A percentile compares a stretch with the other conserved stretches of the same genome.
Conservation (phyloP, 2,329 filamentous ascomycete genomes). For the Tympanopsis confertula region DNA sequence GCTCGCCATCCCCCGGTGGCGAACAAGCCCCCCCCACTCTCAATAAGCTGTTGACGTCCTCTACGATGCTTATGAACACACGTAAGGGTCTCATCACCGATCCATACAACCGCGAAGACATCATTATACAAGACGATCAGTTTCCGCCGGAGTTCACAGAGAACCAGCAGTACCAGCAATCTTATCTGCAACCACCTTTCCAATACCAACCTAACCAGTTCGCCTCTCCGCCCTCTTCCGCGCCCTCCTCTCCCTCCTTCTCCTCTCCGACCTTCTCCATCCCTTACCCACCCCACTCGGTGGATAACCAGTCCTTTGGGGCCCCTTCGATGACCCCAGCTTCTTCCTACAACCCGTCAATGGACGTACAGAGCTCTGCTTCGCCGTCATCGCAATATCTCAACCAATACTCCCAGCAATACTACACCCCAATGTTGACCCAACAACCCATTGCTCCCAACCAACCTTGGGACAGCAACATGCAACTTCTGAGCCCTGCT, state of each 20-base stretch:
- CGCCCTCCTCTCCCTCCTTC: conserved; percentile 14
- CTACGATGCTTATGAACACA: conserved; percentile 11
- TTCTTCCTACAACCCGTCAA: conserved; percentile 22
- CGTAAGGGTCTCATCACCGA: conserved; percentile 27
- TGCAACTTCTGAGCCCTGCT: conserved; percentile 18
- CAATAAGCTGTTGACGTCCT: too few relatives aligned
- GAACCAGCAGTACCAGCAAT: conserved; percentile 10
- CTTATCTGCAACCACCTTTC: conserved; percentile 3
- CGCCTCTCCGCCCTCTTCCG: conserved; percentile 21
- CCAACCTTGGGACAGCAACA: conserved; percentile 2
- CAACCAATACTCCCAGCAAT: conserved; percentile 9
- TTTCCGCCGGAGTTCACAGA: conserved; percentile 17
- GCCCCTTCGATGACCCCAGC: conserved; percentile 25
- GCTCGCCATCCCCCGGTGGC: too few relatives aligned
- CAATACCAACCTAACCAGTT: conserved; percentile 7
- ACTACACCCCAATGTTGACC: conserved; percentile 22
- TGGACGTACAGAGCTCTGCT: conserved; percentile 16
- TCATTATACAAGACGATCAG: conserved; percentile 24
- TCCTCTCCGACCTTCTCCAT: conserved; percentile 13
- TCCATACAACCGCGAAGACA: conserved; percentile 15
- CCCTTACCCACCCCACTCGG: conserved; percentile 11
- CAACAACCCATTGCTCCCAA: conserved; percentile 10
- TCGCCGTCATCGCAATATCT: conserved; percentile 15
- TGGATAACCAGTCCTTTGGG: conserved; percentile 15
- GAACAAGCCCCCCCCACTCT: too few relatives aligned